phyloP scores from a whole-genome alignment of 2,329 filamentous ascomycete genomes.

The Paecilomyces formosus region DNA sequence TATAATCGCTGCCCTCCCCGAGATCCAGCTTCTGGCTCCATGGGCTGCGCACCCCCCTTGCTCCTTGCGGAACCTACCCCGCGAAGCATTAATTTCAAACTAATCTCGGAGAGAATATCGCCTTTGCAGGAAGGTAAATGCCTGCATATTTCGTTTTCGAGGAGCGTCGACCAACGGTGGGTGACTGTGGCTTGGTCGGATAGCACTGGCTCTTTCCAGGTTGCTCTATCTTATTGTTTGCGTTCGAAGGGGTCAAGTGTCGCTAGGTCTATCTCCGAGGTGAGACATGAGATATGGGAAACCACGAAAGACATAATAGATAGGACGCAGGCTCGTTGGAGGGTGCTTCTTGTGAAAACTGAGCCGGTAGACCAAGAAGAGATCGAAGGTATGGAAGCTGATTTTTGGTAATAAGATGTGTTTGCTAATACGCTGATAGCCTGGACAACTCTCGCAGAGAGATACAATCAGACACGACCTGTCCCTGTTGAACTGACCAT shows the following conservation, averaged over 20 bases:
- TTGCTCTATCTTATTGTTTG: conserved; percentile 49
- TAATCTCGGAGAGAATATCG: conserved; percentile 46
- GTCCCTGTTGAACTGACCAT: conserved; percentile 29
- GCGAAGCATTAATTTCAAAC: conserved; percentile 47
- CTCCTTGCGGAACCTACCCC: conserved; percentile 48
- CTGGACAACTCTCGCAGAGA: conserved; percentile 29
- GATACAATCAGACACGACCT: conserved; percentile 28
- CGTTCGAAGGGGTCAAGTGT: conserved; percentile 27
- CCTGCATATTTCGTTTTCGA: conserved; percentile 53
- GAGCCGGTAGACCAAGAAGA: conserved; percentile 47
- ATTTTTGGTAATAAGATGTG: background rate
- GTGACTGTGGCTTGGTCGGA: conserved; percentile 55
- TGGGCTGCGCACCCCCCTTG: conserved; percentile 47
- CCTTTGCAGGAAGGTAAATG: conserved; percentile 50
- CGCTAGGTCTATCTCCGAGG: conserved; percentile 36
- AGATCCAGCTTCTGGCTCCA: conserved; percentile 21
- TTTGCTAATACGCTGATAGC: conserved; percentile 17
- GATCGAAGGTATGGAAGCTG: conserved; percentile 34
- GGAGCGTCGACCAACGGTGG: conserved; percentile 51
- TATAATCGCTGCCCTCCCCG: conserved; percentile 51
- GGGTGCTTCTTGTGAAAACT: conserved; percentile 46
- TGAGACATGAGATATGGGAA: conserved; percentile 51
- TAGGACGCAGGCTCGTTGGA: conserved; percentile 46
- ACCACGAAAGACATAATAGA: conserved; percentile 50
- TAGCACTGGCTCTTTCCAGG: conserved; percentile 47